Conservation (phyloP, 2,329 filamentous ascomycete genomes). For the Aquanectria penicillioides region DNA sequence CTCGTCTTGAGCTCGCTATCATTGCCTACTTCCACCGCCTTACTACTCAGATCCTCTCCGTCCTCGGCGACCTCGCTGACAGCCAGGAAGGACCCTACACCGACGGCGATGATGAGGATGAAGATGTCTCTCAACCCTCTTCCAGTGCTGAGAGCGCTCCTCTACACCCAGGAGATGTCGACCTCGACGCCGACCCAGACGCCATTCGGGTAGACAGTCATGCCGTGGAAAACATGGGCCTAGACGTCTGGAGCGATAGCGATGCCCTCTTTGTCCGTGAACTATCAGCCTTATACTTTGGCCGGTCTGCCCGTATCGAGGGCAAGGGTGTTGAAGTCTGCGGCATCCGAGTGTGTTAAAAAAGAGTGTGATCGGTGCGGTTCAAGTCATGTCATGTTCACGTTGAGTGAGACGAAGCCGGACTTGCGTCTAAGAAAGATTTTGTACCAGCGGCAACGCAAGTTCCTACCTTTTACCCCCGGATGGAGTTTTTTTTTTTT, state of each 20-base stretch:
- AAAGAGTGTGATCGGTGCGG: neutral
- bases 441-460: slow-evolving; percentile 31
- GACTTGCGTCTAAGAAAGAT: slow-evolving; percentile 37
- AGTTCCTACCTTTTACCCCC: slow-evolving; percentile 15
- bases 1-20: slow-evolving; percentile 72
- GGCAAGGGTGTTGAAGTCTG: slow-evolving; percentile 79
- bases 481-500: neutral
- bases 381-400: slow-evolving; percentile 6
- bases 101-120: slow-evolving; percentile 46
- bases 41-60: slow-evolving; percentile 72
- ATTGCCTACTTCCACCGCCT: slow-evolving; percentile 86
- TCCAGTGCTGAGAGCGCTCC: slow-evolving; percentile 41
- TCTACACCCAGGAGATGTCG: slow-evolving; percentile 34
- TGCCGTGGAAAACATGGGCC: slow-evolving; percentile 75
- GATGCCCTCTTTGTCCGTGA: slow-evolving; percentile 77
- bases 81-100: slow-evolving; percentile 55
- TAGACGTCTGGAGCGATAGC: slow-evolving; percentile 79
- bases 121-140: slow-evolving; percentile 46
- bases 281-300: slow-evolving; percentile 73
- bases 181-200: slow-evolving; percentile 46
- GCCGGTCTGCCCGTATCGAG: slow-evolving; percentile 69
- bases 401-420: slow-evolving; percentile 36
- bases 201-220: slow-evolving; percentile 68
- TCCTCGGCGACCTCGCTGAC: slow-evolving; percentile 69
- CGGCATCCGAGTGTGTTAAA: slow-evolving; percentile 73